Conservation (phyloP, 768 basidiomycete species). For the Agaricus subrufescens region DNA sequence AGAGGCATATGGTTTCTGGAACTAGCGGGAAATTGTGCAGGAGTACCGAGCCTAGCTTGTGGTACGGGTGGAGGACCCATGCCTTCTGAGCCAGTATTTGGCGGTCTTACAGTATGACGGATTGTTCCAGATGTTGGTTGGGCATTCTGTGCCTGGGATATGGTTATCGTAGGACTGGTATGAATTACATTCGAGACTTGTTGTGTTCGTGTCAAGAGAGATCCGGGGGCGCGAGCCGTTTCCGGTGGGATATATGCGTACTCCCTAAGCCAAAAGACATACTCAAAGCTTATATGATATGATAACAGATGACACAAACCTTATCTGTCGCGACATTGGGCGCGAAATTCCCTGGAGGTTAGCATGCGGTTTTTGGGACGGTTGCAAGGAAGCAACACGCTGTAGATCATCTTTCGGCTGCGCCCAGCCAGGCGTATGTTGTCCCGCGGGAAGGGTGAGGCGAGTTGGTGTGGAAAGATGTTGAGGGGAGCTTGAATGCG, state of each 20-base stretch:
- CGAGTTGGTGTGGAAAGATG: slow-evolving; percentile 50
- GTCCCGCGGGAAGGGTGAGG: slow-evolving; percentile 63
- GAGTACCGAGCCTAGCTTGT: slow-evolving; percentile 28
- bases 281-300: slow-evolving; percentile 16
- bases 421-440: slow-evolving; percentile 43
- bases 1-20: background rate
- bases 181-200: slow-evolving; percentile 24
- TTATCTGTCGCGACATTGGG: slow-evolving; percentile 35
- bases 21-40: background rate
- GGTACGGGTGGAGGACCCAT: slow-evolving; percentile 58
- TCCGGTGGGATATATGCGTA: slow-evolving; percentile 59
- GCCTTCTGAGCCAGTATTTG: slow-evolving; percentile 19
- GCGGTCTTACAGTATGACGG: slow-evolving; percentile 11
- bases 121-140: slow-evolving; percentile 5
- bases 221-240: slow-evolving; percentile 34
- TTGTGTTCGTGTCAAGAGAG: slow-evolving; percentile 39
- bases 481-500: slow-evolving; percentile 8
- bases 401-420: slow-evolving; percentile 20
- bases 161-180: slow-evolving; percentile 9
- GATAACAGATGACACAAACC: background rate
- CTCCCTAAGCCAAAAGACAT: slow-evolving; percentile 38
- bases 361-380: background rate
- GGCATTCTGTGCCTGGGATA: slow-evolving; percentile 1
- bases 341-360: slow-evolving; percentile 14
- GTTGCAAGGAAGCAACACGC: background rate